Conservation (phyloP, 345 rosid genomes). For the Excoecaria agallocha region DNA sequence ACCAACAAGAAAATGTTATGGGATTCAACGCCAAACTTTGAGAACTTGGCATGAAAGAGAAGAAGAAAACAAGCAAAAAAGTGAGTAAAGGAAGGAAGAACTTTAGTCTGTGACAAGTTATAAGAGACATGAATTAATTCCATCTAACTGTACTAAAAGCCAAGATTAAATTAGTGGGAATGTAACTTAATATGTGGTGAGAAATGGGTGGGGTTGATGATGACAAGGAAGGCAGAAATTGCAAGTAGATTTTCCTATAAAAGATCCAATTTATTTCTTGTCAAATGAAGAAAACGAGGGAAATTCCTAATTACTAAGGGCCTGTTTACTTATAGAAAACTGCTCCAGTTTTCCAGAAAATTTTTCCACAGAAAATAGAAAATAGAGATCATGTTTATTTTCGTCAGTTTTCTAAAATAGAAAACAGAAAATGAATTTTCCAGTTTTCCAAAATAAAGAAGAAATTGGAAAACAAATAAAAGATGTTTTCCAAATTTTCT, state of each 20-base stretch:
- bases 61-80: no score
- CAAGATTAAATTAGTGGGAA: no score
- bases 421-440: no score
- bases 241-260: neutral
- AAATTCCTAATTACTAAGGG: neutral
- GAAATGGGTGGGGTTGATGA: constrained; percentile 7
- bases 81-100: neutral
- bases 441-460: no score
- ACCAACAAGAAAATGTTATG: constrained; percentile 32
- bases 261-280: neutral
- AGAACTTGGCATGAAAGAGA: neutral
- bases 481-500: no score
- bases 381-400: no score
- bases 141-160: no score
- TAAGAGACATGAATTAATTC: neutral
- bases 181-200: constrained; percentile 11
- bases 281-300: constrained; percentile 17
- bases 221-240: neutral
- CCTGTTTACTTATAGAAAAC: no score
- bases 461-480: no score
- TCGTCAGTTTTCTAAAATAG: no score
- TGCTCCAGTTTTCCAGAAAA: no score
- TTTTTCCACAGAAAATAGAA: no score
- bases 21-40: constrained; percentile 16
- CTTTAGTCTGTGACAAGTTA: neutral